These are phyloP conservation scores for Trichomonas vaginalis DNA, from an alignment of 208 protist genomes.

Conservation along the genomic window DNA sequence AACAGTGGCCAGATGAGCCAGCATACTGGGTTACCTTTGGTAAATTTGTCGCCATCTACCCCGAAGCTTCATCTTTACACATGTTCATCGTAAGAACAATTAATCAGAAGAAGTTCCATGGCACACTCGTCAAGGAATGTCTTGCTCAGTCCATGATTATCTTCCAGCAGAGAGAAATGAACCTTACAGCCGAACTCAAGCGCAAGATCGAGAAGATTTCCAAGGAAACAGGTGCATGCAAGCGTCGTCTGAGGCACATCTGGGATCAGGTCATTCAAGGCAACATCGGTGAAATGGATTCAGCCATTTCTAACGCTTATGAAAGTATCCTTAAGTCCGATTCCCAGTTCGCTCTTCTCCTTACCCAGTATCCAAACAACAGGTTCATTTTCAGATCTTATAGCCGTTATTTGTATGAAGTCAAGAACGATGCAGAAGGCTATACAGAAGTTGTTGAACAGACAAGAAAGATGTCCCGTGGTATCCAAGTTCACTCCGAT, in stretches of 20 bases:
- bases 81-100: neutral
- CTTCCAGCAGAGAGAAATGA: neutral
- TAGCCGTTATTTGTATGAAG: neutral
- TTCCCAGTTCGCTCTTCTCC: neutral
- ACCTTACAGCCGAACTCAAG: neutral
- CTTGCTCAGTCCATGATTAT: neutral
- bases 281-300: neutral
- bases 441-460: neutral
- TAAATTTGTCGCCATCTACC: neutral
- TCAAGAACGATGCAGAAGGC: neutral
- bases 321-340: neutral
- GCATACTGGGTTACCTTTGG: neutral
- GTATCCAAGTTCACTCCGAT: neutral
- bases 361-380: conserved; percentile 3
- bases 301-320: neutral
- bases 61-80: neutral
- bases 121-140: neutral
- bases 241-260: neutral
- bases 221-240: neutral
- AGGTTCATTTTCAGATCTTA: neutral
- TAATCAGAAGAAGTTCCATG: neutral
- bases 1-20: neutral
- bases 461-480: neutral
- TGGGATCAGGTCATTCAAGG: neutral
- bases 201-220: neutral